A percentile compares a stretch with the other conserved stretches of the same genome.
Conservation (phyloP, 108 stramenopile species). For the Cyclotella cryptica region DNA sequence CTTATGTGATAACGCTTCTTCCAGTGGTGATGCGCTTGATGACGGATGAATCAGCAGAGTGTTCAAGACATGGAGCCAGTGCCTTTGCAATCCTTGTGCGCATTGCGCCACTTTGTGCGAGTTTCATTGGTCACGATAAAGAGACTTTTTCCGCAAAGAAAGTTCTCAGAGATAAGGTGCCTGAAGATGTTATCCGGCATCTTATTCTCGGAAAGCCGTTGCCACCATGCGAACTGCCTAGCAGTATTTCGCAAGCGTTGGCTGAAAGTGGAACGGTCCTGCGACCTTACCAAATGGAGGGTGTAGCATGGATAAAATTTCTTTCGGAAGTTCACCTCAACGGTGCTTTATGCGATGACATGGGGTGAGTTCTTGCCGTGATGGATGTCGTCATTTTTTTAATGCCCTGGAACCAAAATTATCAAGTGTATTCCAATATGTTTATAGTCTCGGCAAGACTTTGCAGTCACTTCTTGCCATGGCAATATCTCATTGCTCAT, state of each 20-base stretch:
- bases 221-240: constrained; percentile 66
- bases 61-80: constrained; percentile 66
- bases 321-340: constrained; percentile 77
- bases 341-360: constrained; percentile 89
- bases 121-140: constrained; percentile 14
- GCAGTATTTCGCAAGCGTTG: constrained; percentile 44
- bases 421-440: background rate
- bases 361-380: constrained; percentile 62
- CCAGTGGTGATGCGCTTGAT: constrained; percentile 82
- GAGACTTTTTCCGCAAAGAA: background rate
- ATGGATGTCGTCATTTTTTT: background rate
- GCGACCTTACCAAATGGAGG: constrained; percentile 87
- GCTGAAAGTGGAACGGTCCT: constrained; percentile 51
- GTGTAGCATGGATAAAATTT: constrained; percentile 87
- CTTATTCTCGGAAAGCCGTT: constrained; percentile 86
- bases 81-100: constrained; percentile 80
- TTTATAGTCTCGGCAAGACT: constrained; percentile 68
- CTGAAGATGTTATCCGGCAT: constrained; percentile 77
- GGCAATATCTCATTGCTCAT: constrained; percentile 62
- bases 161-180: background rate
- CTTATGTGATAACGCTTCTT: constrained; percentile 72
- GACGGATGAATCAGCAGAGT: constrained; percentile 69
- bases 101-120: constrained; percentile 74
- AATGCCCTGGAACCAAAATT: background rate
- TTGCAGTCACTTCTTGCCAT: constrained; percentile 75